Conservation (phyloP, 352 stramenopile species). For the Globisporangium takayamanum region DNA sequence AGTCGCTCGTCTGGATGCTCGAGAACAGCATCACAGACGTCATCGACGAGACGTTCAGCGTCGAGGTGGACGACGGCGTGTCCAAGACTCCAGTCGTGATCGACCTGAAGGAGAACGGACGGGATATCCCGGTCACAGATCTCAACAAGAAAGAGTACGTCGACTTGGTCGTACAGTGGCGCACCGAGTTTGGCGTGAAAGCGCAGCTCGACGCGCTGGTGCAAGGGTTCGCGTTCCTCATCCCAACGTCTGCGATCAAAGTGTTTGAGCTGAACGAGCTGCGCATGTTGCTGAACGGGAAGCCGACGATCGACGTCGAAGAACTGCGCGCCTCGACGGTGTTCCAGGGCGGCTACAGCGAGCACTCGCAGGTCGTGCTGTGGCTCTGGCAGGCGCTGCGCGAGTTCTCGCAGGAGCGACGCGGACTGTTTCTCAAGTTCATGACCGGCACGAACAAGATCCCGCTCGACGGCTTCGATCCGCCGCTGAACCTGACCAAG, state of each 20-base stretch:
- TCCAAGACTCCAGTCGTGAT: constrained; percentile 23
- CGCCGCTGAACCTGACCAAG: constrained; percentile 81
- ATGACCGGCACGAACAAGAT: constrained; percentile 82
- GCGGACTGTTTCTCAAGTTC: constrained; percentile 76
- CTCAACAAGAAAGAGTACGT: constrained; percentile 79
- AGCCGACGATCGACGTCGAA: constrained; percentile 77
- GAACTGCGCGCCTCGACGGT: constrained; percentile 70
- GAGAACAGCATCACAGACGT: constrained; percentile 73
- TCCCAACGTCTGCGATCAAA: constrained; percentile 36
- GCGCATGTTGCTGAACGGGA: constrained; percentile 42
- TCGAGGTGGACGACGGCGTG: constrained; percentile 30
- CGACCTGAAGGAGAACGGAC: constrained; percentile 59
- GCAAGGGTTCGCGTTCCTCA: constrained; percentile 43
- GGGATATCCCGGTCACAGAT: constrained; percentile 58
- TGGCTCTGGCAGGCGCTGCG: constrained; percentile 85
- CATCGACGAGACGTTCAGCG: constrained; percentile 85
- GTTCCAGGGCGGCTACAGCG: constrained; percentile 79
- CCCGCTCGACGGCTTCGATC: constrained; percentile 80
- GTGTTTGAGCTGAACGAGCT: constrained; percentile 40
- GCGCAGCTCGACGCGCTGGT: constrained; percentile 52
- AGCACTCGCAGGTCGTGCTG: constrained; percentile 65
- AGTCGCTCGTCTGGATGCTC: constrained; percentile 83
- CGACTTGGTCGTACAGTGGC: constrained; percentile 52
- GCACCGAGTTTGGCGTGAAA: constrained; percentile 43
- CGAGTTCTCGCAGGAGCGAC: constrained; percentile 49